These are phyloP conservation scores for Phycomyces nitens DNA, from an alignment of 192 early-diverging fungal genomes.

Conservation along the genomic window DNA sequence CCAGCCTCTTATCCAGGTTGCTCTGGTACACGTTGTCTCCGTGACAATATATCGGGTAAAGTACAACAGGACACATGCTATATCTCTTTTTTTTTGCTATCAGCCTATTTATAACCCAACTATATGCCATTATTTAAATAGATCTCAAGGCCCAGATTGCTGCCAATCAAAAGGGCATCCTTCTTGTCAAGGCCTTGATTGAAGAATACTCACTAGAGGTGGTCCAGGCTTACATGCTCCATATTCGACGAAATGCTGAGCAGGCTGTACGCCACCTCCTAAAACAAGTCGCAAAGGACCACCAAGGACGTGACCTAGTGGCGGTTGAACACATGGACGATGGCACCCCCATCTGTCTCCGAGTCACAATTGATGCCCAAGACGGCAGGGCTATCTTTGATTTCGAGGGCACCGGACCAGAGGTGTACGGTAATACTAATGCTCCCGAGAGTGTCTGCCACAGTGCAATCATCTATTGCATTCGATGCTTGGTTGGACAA, in stretches of 20 bases:
- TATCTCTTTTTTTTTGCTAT: not conserved
- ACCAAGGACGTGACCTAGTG: slow-evolving; percentile 39
- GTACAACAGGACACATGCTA: not conserved
- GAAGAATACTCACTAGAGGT: slow-evolving; percentile 78
- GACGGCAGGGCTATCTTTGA: slow-evolving; percentile 87
- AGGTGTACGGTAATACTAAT: slow-evolving; percentile 89
- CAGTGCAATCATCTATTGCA: slow-evolving; percentile 95
- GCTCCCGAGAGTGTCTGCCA: slow-evolving; percentile 63
- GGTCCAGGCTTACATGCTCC: slow-evolving; percentile 94
- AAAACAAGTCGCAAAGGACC: slow-evolving; percentile 46
- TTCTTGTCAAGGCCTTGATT: slow-evolving; percentile 76
- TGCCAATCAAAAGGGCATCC: slow-evolving; percentile 92
- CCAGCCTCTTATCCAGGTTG: slow-evolving; percentile 84
- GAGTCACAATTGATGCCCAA: slow-evolving; percentile 65
- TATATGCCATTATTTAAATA: slow-evolving; percentile 4
- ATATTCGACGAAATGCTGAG: slow-evolving; percentile 89
- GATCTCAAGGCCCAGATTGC: slow-evolving; percentile 97
- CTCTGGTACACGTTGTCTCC: slow-evolving; percentile 82
- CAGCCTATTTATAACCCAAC: not conserved
- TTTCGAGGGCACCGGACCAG: slow-evolving; percentile 85
- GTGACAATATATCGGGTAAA: slow-evolving; percentile 78
- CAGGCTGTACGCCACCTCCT: slow-evolving; percentile 79
- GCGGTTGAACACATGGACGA: slow-evolving; percentile 89
- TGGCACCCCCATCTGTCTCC: slow-evolving; percentile 75
- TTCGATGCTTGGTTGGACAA: slow-evolving; percentile 83